Evolutionary conservation across 2,329 filamentous ascomycete species (phyloP).

Genomic region (Fusarium denticulatum): DNA sequence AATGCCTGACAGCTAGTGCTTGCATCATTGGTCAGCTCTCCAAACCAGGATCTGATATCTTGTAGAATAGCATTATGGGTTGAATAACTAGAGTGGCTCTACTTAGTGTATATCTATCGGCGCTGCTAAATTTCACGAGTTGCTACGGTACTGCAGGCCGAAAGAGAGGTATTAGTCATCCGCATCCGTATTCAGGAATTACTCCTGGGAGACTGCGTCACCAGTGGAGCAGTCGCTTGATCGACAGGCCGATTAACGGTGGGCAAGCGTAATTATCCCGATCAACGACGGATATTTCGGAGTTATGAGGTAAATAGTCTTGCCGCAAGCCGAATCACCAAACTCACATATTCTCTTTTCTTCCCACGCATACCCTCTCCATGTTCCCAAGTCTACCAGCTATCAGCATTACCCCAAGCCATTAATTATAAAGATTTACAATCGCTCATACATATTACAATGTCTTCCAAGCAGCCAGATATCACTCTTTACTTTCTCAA

Average conservation of each 20-base stretch:
- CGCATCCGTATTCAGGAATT: accelerated
- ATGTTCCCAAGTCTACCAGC: too few species aligned
- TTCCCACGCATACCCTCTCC: accelerated
- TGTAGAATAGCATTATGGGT: too few species aligned
- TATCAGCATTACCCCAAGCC: background rate
- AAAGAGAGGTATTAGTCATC: background rate
- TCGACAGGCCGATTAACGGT: too few species aligned
- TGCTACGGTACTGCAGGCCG: too few species aligned
- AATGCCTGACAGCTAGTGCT: too few species aligned
- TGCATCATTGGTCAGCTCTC: too few species aligned
- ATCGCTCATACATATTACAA: accelerated
- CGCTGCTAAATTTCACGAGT: too few species aligned
- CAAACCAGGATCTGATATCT: too few species aligned
- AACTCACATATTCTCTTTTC: background rate
- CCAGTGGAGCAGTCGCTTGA: background rate
- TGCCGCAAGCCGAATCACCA: background rate
- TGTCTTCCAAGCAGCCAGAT: background rate
- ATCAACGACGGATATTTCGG: background rate
- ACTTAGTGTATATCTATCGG: too few species aligned
- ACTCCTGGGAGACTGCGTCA: background rate
- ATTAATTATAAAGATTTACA: accelerated
- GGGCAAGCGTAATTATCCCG: background rate
- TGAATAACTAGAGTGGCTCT: too few species aligned
- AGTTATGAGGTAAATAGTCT: background rate
- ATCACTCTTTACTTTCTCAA: background rate